Percentiles rank a stretch among this genome's conserved stretches.
Evolutionary conservation across 2,329 filamentous ascomycete genomes (phyloP).

Genomic region (Didymella glomerata): DNA sequence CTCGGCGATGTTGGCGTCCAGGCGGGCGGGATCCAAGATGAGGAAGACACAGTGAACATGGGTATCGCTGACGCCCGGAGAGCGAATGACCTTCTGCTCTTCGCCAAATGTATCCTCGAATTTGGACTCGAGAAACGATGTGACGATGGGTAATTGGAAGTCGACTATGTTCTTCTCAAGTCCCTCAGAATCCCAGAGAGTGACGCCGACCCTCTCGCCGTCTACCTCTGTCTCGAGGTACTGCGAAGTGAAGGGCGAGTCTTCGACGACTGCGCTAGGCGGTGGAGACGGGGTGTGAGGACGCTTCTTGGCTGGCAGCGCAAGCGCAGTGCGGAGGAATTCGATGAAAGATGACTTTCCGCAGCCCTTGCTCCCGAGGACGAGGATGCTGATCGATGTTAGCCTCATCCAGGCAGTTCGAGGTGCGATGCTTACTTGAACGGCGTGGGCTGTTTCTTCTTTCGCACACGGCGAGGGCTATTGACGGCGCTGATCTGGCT

Average conservation of each 20-base stretch:
- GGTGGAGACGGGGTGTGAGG: constrained; percentile 53
- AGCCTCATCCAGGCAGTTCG: constrained; percentile 15
- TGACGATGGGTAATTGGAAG: constrained; percentile 90
- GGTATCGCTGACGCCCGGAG: constrained; percentile 91
- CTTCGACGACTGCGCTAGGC: constrained; percentile 56
- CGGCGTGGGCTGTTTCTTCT: constrained; percentile 95
- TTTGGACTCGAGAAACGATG: constrained; percentile 92
- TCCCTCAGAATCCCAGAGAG: constrained; percentile 95
- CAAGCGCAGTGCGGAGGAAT: constrained; percentile 87
- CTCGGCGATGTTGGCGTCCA: constrained; percentile 79
- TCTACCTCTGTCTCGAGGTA: constrained; percentile 96
- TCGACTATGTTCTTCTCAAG: constrained; percentile 95
- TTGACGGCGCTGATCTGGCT: constrained; percentile 91
- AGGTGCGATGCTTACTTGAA: constrained; percentile 82
- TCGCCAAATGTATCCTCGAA: constrained; percentile 98
- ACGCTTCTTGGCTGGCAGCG: constrained; percentile 82
- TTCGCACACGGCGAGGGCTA: constrained; percentile 87
- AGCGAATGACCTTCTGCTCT: constrained; percentile 96
- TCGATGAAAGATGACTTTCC: constrained; percentile 98
- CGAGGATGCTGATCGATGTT: constrained; percentile 72
- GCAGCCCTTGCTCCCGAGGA: constrained; percentile 84
- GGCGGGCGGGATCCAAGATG: constrained; percentile 83
- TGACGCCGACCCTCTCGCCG: constrained; percentile 87
- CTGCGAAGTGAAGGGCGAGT: constrained; percentile 76
- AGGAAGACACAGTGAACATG: constrained; percentile 97